Conservation (phyloP, 768 basidiomycete species). For the Mycena vitilis region DNA sequence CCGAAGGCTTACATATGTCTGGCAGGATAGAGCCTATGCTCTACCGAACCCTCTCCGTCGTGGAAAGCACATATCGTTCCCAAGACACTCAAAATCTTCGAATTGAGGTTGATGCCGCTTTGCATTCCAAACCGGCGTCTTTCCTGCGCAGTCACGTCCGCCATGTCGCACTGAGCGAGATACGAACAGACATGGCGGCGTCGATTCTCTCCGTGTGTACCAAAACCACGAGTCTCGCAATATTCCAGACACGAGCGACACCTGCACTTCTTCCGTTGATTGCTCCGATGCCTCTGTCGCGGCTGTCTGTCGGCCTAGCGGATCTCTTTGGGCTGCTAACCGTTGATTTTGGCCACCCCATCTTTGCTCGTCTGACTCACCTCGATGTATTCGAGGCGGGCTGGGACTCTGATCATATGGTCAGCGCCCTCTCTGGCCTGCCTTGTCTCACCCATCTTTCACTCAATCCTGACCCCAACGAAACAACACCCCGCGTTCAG, state of each 20-base stretch:
- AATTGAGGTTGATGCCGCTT: background rate
- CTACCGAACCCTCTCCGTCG: background rate
- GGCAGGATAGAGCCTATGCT: background rate
- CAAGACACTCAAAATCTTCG: background rate
- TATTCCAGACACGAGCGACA: background rate
- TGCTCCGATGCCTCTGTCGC: background rate
- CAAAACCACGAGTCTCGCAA: background rate
- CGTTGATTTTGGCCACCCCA: background rate
- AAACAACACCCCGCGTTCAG: too few relatives aligned
- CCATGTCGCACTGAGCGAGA: background rate
- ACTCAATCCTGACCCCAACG: background rate
- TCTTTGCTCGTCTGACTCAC: background rate
- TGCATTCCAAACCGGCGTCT: background rate
- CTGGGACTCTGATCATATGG: background rate
- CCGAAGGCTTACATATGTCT: background rate
- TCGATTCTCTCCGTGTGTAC: background rate
- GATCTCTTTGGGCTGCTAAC: background rate
- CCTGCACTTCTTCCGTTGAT: background rate
- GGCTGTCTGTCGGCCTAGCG: background rate
- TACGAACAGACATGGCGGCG: background rate
- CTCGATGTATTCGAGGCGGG: background rate
- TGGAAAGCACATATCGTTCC: background rate
- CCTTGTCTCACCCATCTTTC: conserved; percentile 2
- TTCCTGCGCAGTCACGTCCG: background rate
- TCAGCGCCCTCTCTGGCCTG: background rate